Evolutionary conservation across 768 basidiomycete species (phyloP).

Genomic region (Pisolithus tinctorius): DNA sequence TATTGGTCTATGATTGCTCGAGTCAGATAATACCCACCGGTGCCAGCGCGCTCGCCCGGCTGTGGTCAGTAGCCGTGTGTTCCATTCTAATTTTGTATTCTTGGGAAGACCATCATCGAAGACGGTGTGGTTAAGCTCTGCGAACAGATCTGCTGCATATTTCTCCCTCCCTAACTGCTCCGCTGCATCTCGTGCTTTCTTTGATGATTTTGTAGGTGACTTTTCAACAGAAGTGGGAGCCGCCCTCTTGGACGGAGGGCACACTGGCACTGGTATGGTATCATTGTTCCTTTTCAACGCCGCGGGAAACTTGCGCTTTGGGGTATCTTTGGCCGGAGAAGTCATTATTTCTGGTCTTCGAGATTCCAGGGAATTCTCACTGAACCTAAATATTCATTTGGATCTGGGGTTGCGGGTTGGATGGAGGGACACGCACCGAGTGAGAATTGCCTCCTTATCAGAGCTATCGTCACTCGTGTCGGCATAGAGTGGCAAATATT

Average conservation of each 20-base stretch:
- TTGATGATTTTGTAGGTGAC: slow-evolving; percentile 22
- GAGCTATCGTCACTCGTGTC: slow-evolving; percentile 27
- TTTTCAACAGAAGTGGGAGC: slow-evolving; percentile 5
- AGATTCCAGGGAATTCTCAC: slow-evolving; percentile 44
- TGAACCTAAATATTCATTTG: slow-evolving; percentile 8
- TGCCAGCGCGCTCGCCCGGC: slow-evolving; percentile 67
- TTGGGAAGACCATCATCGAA: slow-evolving; percentile 51
- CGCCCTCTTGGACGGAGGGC: slow-evolving; percentile 4
- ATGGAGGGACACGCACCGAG: slow-evolving; percentile 25
- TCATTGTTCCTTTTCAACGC: not conserved
- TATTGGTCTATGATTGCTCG: not conserved
- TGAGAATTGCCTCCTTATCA: slow-evolving; percentile 33
- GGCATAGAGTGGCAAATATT: slow-evolving; percentile 18
- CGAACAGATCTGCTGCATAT: slow-evolving; percentile 57
- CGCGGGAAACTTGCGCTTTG: not conserved
- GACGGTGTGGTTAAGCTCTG: slow-evolving; percentile 49
- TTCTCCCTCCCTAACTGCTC: slow-evolving; percentile 38
- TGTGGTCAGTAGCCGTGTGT: slow-evolving; percentile 54
- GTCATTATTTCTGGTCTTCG: slow-evolving; percentile 36
- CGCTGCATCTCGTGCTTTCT: slow-evolving; percentile 37
- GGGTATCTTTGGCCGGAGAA: slow-evolving; percentile 4
- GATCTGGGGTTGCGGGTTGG: not conserved
- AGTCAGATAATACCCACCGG: slow-evolving; percentile 31
- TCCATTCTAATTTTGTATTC: slow-evolving; percentile 59
- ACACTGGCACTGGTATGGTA: slow-evolving; percentile 6